Base-by-base conservation (phyloP, 2,329 filamentous ascomycete genomes). In the Ramichloridium luteum region DNA sequence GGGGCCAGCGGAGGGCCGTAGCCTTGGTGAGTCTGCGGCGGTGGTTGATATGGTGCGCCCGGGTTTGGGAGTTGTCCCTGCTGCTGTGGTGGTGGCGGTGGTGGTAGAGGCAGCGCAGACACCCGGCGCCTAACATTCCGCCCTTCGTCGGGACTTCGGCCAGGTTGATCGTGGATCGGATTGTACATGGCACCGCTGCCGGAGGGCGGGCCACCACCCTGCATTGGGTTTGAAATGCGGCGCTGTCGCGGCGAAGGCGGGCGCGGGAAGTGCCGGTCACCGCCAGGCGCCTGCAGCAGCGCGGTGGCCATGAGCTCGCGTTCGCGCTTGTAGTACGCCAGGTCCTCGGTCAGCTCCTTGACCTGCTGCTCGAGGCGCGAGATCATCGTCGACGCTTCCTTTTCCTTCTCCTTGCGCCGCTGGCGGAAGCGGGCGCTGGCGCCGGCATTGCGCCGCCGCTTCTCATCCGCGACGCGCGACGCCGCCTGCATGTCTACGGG, bases 361-460 rank as follows among this genome's bases (percentile, higher is more conserved):
- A 78, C 67, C 41, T 78, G 70, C 31, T 70, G 65, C 49, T 83
- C 77, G 32, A 88, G 62, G 43, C 75, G 72, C 30, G 79, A 67
- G 40, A 88, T 75, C 30, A 71, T 77, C 33, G 69, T 67, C 11
- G 72, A 72, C 35, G 77, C 78, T 53, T 84, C 78, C 45, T 72
- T 72, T 53, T 88, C 81, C 53, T 80, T 77, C 49, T 85, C 81
- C 59, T 92, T 92, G 50, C 84, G 76, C 37, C 85, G 71, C 49
- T 77, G 74, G 34, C 84, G 72, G 43, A 92, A 90, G 37, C 84
- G 70, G 28, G 82, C 82, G 35, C 83, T 92, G 4, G 84, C 84
- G 28, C 80, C 80, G 25, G 84, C 84, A 49, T 93, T 93, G 31
- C 83, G 72, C 54, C 80, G 77, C 34, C 84, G 69, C 59, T 90